phyloP scores from a whole-genome alignment of 2,329 filamentous ascomycete species.

The Diplodia corticola region DNA sequence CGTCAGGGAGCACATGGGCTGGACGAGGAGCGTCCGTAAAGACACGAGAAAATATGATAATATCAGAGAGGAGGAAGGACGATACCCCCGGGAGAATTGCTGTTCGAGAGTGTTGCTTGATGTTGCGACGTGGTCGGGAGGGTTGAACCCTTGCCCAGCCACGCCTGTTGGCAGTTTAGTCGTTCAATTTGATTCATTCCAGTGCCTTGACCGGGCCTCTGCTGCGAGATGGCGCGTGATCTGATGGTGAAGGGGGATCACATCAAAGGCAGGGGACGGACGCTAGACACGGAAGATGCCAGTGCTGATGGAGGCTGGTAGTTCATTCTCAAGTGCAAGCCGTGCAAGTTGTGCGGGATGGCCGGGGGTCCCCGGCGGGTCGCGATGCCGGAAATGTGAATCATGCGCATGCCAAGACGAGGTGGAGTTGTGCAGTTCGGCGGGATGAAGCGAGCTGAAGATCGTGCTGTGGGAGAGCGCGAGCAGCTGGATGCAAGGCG shows the following conservation, averaged over 20 bases:
- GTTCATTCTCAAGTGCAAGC: not conserved
- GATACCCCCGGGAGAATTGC: not conserved
- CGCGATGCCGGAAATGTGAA: not conserved
- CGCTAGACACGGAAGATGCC: not conserved
- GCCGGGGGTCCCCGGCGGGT: not conserved
- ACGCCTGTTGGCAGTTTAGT: not conserved
- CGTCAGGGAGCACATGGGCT: not conserved
- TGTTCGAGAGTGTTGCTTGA: not conserved
- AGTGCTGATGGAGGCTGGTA: not conserved
- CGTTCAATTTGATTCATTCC: not conserved
- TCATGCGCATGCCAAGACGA: not conserved
- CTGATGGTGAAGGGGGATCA: not conserved
- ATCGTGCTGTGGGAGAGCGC: not conserved
- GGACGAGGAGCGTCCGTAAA: not conserved
- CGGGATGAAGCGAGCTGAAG: not conserved
- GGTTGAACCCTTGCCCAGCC: not conserved
- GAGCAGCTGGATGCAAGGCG: not conserved
- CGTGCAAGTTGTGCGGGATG: too few relatives aligned
- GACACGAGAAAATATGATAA: not conserved
- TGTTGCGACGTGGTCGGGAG: not conserved
- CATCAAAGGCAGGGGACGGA: not conserved
- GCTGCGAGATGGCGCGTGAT: not conserved
- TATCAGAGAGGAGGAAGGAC: not conserved
- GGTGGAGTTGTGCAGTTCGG: not conserved
- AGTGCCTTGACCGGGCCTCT: not conserved